Evolutionary conservation across 345 rosid species (phyloP).

Genomic region (Eucalyptus cloeziana): DNA sequence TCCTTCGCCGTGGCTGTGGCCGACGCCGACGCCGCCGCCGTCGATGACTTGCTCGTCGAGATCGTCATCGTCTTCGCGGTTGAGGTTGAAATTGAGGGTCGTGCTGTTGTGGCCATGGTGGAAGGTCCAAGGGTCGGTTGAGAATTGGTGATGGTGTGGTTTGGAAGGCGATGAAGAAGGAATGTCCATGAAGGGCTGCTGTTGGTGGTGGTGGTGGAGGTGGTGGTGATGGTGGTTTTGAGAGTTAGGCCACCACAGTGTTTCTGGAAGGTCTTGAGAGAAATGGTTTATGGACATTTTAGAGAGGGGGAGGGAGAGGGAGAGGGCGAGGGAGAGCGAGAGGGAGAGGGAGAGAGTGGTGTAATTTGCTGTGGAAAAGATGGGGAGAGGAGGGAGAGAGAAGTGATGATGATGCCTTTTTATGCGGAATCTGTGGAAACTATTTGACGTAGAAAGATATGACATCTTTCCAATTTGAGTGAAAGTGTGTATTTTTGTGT

Average conservation of each 20-base stretch:
- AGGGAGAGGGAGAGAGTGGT: neutral
- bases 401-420: neutral
- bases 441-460: neutral
- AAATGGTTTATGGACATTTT: constrained; percentile 2
- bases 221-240: neutral
- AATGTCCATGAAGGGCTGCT: neutral
- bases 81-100: constrained; percentile 6
- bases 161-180: neutral
- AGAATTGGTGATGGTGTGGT: neutral
- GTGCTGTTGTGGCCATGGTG: neutral
- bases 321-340: neutral
- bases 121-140: neutral
- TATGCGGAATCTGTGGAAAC: neutral
- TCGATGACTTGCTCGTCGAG: neutral
- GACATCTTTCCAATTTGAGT: neutral
- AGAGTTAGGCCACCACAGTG: neutral
- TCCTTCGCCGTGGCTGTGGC: neutral
- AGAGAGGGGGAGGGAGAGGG: neutral
- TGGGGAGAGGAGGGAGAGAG: neutral
- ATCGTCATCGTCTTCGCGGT: neutral
- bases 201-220: neutral
- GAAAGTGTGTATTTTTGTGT: neutral
- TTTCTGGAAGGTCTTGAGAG: neutral
- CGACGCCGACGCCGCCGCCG: neutral
- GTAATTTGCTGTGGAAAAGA: neutral